phyloP scores from a whole-genome alignment of 768 basidiomycete genomes.

The Mycena crocata region DNA sequence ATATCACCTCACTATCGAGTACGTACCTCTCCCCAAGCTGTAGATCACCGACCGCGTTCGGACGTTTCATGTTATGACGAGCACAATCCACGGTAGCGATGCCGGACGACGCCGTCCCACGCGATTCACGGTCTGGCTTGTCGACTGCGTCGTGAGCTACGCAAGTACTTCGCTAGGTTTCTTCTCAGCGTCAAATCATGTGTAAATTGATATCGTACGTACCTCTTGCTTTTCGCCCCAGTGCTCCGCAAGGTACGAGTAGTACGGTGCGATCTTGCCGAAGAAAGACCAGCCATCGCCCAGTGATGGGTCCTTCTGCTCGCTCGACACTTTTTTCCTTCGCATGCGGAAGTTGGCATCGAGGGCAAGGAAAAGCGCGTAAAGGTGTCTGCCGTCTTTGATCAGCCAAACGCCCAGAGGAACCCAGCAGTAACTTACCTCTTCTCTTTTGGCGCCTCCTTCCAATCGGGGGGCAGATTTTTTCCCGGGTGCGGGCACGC shows the following conservation, averaged over 20 bases:
- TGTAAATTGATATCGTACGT: neutral
- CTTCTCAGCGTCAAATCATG: neutral
- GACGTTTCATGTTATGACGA: slow-evolving; percentile 27
- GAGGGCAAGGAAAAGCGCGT: slow-evolving; percentile 28
- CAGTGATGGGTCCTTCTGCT: slow-evolving; percentile 30
- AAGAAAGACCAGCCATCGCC: slow-evolving; percentile 31
- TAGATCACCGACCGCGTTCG: slow-evolving; percentile 31
- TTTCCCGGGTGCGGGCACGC: slow-evolving; percentile 42
- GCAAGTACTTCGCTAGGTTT: slow-evolving; percentile 5
- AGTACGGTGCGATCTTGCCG: slow-evolving; percentile 2
- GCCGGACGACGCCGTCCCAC: slow-evolving; percentile 30
- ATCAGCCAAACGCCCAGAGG: neutral
- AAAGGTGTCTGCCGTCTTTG: slow-evolving; percentile 19
- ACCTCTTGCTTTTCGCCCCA: neutral
- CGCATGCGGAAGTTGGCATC: slow-evolving; percentile 41
- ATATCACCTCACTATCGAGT: too few relatives aligned
- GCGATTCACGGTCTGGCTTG: slow-evolving; percentile 19
- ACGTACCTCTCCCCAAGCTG: too few relatives aligned
- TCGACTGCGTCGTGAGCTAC: too few relatives aligned
- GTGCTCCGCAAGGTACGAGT: neutral
- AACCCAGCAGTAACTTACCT: slow-evolving; percentile 15
- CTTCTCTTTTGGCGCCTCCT: slow-evolving; percentile 8
- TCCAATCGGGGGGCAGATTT: slow-evolving; percentile 36
- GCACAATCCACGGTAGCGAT: slow-evolving; percentile 35
- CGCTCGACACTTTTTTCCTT: slow-evolving; percentile 27